Evolutionary conservation across 1,284 basidiomycete genomes (phyloP).

Genomic region (Melampsora americana): DNA sequence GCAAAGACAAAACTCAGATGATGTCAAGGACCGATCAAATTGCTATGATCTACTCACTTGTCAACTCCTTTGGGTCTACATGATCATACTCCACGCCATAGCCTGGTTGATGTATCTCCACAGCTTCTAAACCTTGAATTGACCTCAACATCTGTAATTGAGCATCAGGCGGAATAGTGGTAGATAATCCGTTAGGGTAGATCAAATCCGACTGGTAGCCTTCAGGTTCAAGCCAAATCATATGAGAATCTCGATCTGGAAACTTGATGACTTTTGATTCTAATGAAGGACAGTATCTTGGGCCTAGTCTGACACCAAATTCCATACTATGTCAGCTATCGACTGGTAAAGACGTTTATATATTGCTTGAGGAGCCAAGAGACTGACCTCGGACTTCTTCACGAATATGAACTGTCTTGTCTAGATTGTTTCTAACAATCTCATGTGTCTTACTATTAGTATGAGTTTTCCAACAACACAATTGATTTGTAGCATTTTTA

Average conservation of each 20-base stretch:
- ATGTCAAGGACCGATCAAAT: background rate
- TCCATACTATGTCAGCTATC: background rate
- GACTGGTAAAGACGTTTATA: background rate
- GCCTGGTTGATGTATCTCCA: conserved; percentile 73
- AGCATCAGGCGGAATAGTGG: conserved; percentile 75
- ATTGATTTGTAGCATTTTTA: conserved; percentile 63
- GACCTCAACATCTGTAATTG: conserved; percentile 76
- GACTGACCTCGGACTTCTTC: conserved; percentile 72
- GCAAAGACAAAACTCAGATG: background rate
- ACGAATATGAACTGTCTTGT: conserved; percentile 75
- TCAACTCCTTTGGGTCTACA: conserved; percentile 77
- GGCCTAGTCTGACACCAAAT: conserved; percentile 59
- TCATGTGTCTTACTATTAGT: conserved; percentile 72
- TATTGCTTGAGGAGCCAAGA: background rate
- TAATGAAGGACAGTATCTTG: conserved; percentile 83
- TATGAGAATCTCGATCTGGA: conserved; percentile 67
- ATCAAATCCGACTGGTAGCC: conserved; percentile 80
- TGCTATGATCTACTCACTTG: conserved; percentile 58
- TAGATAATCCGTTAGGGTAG: conserved; percentile 84
- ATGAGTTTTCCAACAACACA: conserved; percentile 68
- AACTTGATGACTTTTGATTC: conserved; percentile 82
- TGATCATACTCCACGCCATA: conserved; percentile 92
- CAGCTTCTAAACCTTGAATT: conserved; percentile 76
- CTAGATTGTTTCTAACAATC: conserved; percentile 69
- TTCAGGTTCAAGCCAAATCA: conserved; percentile 84